These are phyloP conservation scores for Lecanoromycetidae sp. DNA, from an alignment of 2,329 filamentous ascomycete species.

Conservation along the genomic window DNA sequence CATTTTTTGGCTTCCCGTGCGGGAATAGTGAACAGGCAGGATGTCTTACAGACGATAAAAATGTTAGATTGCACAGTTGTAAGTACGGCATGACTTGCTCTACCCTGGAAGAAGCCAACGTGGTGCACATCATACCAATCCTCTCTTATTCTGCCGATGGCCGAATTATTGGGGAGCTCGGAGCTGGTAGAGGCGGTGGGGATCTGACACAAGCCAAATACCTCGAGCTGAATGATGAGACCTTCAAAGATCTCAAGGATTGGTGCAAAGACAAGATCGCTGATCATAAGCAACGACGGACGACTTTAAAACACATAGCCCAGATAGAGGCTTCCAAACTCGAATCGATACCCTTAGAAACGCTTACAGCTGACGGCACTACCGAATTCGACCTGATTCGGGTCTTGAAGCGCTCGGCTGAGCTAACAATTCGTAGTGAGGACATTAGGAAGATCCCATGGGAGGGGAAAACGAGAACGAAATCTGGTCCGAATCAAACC, in stretches of 20 bases:
- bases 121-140: conserved; percentile 69
- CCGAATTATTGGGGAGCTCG: conserved; percentile 56
- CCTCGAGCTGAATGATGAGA: conserved; percentile 44
- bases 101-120: conserved; percentile 32
- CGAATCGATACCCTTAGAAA: conserved; percentile 7
- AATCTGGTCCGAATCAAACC: neutral
- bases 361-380: too few species aligned
- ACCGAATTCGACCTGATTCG: too few species aligned
- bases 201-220: conserved; percentile 59
- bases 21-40: conserved; percentile 60
- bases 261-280: conserved; percentile 36
- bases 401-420: too few species aligned
- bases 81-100: conserved; percentile 50
- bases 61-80: conserved; percentile 69
- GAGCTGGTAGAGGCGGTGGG: conserved; percentile 65
- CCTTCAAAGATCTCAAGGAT: conserved; percentile 40
- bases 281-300: conserved; percentile 22
- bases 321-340: too few species aligned
- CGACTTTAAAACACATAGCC: too few species aligned
- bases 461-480: neutral
- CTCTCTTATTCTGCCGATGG: conserved; percentile 52
- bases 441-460: too few species aligned
- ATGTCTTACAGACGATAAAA: conserved; percentile 54
- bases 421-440: neutral
- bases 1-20: conserved; percentile 59